phyloP scores from a whole-genome alignment of 2,329 filamentous ascomycete genomes.

The Neurospora sp. region DNA sequence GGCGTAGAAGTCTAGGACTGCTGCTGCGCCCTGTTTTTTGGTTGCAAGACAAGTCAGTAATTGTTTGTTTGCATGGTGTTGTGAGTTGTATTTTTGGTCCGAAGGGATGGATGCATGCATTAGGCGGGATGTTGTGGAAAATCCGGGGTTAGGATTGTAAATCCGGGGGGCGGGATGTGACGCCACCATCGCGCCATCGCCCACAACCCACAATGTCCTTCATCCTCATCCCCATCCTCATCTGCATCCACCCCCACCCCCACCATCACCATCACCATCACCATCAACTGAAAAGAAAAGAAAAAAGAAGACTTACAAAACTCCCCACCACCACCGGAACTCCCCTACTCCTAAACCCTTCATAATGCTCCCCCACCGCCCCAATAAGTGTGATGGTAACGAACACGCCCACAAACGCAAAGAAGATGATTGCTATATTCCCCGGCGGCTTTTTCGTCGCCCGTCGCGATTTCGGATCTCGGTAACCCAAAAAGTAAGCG shows the following conservation, averaged over 20 bases:
- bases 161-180: no score
- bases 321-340: slow-evolving; percentile 57
- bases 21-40: slow-evolving; percentile 52
- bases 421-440: slow-evolving; percentile 48
- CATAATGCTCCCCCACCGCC: slow-evolving; percentile 42
- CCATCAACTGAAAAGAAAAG: neutral
- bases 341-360: slow-evolving; percentile 39
- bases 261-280: no score
- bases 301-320: slow-evolving; percentile 43
- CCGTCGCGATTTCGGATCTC: slow-evolving; percentile 21
- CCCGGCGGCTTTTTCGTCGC: slow-evolving; percentile 27
- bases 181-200: no score
- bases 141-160: no score
- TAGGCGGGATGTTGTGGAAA: no score
- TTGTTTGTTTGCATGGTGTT: no score
- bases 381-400: slow-evolving; percentile 49
- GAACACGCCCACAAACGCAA: slow-evolving; percentile 57
- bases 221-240: no score
- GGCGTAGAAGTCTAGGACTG: slow-evolving; percentile 64
- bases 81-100: no score
- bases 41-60: no score
- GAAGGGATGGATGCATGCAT: no score
- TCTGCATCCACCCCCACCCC: no score
- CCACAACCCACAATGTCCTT: no score
- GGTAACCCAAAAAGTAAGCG: slow-evolving; percentile 59